These are phyloP conservation scores for Emergomyces orientalis DNA, from an alignment of 2,329 filamentous ascomycete genomes.

Conservation along the genomic window DNA sequence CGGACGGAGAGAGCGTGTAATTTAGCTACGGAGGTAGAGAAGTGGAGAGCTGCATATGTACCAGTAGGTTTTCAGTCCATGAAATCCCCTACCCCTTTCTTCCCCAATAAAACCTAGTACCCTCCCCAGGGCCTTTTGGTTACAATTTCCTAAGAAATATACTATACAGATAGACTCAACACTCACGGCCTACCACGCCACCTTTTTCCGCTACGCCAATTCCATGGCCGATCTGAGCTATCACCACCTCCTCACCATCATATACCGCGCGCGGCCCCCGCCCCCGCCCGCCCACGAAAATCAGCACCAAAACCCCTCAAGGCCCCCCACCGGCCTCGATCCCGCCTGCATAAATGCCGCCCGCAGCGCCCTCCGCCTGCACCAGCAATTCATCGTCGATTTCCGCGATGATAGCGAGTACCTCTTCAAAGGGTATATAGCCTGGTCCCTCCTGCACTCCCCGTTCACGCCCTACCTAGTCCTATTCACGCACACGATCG, in stretches of 20 bases:
- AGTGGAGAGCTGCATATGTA: conserved; percentile 10
- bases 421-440: conserved; percentile 28
- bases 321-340: conserved; percentile 24
- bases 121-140: neutral
- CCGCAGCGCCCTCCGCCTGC: conserved; percentile 26
- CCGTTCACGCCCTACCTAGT: conserved; percentile 45
- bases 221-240: conserved; percentile 30
- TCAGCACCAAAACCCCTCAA: conserved; percentile 7
- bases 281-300: conserved; percentile 7
- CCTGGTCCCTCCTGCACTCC: conserved; percentile 35
- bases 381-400: conserved; percentile 24
- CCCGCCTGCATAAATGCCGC: conserved; percentile 32
- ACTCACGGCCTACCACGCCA: conserved; percentile 13
- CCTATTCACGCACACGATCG: conserved; percentile 42
- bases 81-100: neutral
- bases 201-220: conserved; percentile 21
- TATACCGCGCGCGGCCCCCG: conserved; percentile 33
- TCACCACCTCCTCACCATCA: conserved; percentile 30
- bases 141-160: neutral
- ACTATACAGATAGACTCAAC: neutral
- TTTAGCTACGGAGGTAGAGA: conserved; percentile 23
- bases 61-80: neutral
- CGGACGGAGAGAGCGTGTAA: conserved; percentile 23
- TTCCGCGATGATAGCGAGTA: conserved; percentile 23
- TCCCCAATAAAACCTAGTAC: neutral